Evolutionary conservation across 257 asterid species (phyloP), one percentile per base, ranked within the genome.

Genomic region (Craterostigma plantagineum): DNA sequence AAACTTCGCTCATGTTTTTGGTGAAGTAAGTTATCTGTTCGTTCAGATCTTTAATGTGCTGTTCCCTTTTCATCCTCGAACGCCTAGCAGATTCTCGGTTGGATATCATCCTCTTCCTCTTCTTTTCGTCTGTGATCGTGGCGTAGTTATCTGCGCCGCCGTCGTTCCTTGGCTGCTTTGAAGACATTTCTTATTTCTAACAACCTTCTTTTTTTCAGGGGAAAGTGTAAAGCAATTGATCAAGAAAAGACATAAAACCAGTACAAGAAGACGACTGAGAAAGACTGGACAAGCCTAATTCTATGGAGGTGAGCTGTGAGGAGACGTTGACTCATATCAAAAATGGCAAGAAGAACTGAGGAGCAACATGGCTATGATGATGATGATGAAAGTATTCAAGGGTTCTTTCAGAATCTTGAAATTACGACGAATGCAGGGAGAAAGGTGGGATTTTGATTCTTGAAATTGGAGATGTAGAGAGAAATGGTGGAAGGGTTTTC

Each of bases 21-120:
- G 14, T 49, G 33, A 55, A 63, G 52, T 52, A 50, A 27, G 62
- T 12, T 43, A 61, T 49, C 8, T 77, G 72, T 5, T 62, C 72
- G 38, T 59, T 66, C 79, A 78, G 47, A 18, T 78, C 79, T 59
- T 78, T 58, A 16, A 78, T 23, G 41, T 68, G 79, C 41, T 59
- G 77, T 65, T 74, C 79, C 60, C 61, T 68, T 16, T 71, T 74
- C 79, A 68, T 63, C 70, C 85, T 60, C 47, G 92, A 78, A 11
- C 85, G 72, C 42, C 74, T 50, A 0, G 81, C 92, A 0, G 92
- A 78, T 56, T 78, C 81, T 7, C 85, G 64, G 61, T 78, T 78
- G 11, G 85, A 78, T 14, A 61, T 44, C 76, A 71, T 71, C 64
- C 92, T 66, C 67, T 62, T 71, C 66, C 63, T 58, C 75, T 74